A percentile compares a stretch with the other conserved stretches of the same genome.
Evolutionary conservation across 208 protist species (phyloP).

Genomic region (Acanthamoeba sp.): DNA sequence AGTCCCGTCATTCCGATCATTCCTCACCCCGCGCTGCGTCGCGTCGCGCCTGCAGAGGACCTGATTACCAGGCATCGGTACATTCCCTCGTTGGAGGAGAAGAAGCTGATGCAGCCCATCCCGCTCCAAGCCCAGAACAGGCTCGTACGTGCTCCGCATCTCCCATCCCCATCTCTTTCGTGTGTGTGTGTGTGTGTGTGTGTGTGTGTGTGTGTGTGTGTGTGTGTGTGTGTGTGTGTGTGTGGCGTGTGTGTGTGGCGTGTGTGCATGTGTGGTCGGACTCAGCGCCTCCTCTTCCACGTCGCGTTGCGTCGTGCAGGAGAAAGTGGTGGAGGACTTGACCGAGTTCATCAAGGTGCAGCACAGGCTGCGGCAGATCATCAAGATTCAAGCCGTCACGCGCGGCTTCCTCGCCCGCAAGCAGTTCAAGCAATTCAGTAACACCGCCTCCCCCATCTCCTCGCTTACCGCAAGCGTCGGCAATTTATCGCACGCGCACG

Average conservation of each 20-base stretch:
- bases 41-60: neutral
- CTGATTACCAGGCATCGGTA: constrained; percentile 15
- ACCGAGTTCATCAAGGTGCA: constrained; percentile 62
- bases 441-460: too few species aligned
- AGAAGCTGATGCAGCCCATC: constrained; percentile 57
- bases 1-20: too few species aligned
- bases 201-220: too few species aligned
- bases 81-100: constrained; percentile 52
- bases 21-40: neutral
- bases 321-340: constrained; percentile 51
- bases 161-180: neutral
- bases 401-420: constrained; percentile 66
- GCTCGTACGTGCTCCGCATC: neutral
- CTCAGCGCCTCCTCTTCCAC: too few species aligned
- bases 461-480: too few species aligned
- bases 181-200: too few species aligned
- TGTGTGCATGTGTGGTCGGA: neutral
- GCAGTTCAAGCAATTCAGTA: constrained; percentile 57
- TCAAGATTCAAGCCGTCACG: constrained; percentile 30
- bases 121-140: constrained; percentile 25
- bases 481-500: too few species aligned
- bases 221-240: too few species aligned
- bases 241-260: too few species aligned
- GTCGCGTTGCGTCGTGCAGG: too few species aligned
- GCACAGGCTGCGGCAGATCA: constrained; percentile 46